These are phyloP conservation scores for Chaetoceros tenuissimus DNA, from an alignment of 108 stramenopile genomes.

Conservation along the genomic window DNA sequence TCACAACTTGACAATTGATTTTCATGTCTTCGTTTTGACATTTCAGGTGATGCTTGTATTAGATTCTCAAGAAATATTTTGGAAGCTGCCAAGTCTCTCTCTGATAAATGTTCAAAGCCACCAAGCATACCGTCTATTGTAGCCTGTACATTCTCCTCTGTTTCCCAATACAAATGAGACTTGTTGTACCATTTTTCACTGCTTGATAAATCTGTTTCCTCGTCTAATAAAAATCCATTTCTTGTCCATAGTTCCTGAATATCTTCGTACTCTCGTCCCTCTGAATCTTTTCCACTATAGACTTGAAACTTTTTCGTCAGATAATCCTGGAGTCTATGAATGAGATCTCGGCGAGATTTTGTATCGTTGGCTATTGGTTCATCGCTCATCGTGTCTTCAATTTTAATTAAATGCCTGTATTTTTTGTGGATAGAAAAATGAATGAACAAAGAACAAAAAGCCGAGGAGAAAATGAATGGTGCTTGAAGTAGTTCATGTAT, in stretches of 20 bases:
- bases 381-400: too few species aligned
- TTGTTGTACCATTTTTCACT: conserved; percentile 77
- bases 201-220: neutral
- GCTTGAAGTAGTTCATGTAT: neutral
- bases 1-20: conserved; percentile 36
- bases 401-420: too few species aligned
- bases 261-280: neutral
- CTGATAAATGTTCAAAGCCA: conserved; percentile 73
- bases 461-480: neutral
- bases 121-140: conserved; percentile 87
- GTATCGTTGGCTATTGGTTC: too few species aligned
- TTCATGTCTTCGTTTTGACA: conserved; percentile 15
- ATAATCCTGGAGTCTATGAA: neutral
- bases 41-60: conserved; percentile 16
- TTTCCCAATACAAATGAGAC: conserved; percentile 80
- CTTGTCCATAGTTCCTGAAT: neutral
- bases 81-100: conserved; percentile 75
- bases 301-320: neutral
- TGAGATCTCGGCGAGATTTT: neutral
- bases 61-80: conserved; percentile 43
- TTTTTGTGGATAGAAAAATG: neutral
- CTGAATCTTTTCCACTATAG: neutral
- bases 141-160: conserved; percentile 58
- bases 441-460: neutral
- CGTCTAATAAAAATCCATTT: neutral